Conservation (phyloP, 2,329 filamentous ascomycete genomes). For the Aspergillus sclerotialis region DNA sequence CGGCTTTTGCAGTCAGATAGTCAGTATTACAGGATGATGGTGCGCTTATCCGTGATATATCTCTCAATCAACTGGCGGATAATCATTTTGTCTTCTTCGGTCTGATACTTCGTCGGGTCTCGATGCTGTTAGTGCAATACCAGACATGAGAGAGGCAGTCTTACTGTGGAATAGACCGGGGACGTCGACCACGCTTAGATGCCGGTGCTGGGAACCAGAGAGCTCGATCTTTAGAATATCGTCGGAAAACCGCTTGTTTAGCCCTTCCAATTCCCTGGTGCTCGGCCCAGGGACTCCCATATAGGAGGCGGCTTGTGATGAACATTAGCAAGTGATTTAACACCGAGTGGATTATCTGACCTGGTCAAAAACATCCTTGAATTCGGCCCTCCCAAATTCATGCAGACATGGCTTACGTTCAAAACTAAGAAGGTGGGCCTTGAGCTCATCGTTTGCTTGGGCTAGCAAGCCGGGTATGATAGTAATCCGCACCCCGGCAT, state of each 20-base stretch:
- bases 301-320: neutral
- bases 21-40: too few species aligned
- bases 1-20: too few species aligned
- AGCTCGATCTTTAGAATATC: neutral
- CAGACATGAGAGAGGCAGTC: neutral
- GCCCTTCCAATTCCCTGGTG: neutral
- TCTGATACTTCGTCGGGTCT: neutral
- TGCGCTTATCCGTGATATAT: neutral
- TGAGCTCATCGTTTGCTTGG: slow-evolving; percentile 6
- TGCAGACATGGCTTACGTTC: slow-evolving; percentile 5
- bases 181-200: neutral
- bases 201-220: neutral
- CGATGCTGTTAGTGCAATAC: neutral
- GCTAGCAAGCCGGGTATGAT: slow-evolving; percentile 26
- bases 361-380: slow-evolving; percentile 16
- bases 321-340: too few species aligned
- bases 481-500: slow-evolving; percentile 16
- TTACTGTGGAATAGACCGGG: neutral
- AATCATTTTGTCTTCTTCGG: neutral
- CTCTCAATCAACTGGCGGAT: neutral
- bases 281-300: neutral
- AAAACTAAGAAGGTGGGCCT: slow-evolving; percentile 11
- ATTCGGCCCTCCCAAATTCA: slow-evolving; percentile 12
- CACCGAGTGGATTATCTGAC: too few species aligned
- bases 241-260: neutral